A percentile compares a stretch with the other conserved stretches of the same genome.
Conservation (phyloP, 345 rosid species). For the Lepidium aucheri region DNA sequence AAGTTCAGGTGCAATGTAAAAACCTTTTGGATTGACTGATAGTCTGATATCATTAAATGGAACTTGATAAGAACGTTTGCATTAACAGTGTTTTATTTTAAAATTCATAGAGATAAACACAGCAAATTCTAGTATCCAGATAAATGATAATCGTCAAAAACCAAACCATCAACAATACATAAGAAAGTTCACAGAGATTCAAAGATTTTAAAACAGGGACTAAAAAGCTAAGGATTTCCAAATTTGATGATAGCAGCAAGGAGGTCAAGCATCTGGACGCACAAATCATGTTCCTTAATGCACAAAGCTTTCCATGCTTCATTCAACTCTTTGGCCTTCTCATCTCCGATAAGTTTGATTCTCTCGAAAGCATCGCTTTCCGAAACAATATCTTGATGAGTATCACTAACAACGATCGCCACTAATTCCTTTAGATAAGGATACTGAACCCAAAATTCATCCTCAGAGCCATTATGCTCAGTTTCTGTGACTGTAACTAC, state of each 20-base stretch:
- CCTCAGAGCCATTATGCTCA: not conserved
- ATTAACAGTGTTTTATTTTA: not conserved
- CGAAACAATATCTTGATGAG: not conserved
- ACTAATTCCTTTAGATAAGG: not conserved
- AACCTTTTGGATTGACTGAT: not conserved
- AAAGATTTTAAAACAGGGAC: too few species aligned
- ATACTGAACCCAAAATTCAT: constrained; percentile 5
- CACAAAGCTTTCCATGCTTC: constrained; percentile 1
- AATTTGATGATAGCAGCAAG: not conserved
- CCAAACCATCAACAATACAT: not conserved
- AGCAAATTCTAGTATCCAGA: too few species aligned
- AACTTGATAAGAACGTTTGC: not conserved
- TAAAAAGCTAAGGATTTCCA: not conserved
- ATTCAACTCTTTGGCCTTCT: constrained; percentile 8
- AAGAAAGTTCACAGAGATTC: not conserved
- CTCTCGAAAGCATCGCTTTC: not conserved
- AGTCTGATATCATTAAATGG: not conserved
- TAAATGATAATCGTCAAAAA: too few species aligned
- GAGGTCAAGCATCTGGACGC: not conserved
- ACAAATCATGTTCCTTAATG: not conserved
- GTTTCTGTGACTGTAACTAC: not conserved
- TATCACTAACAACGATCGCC: not conserved
- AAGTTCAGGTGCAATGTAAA: not conserved
- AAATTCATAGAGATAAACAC: not conserved
- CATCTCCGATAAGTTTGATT: constrained; percentile 7